Percentiles rank a stretch among this genome's conserved stretches.
Evolutionary conservation across 352 stramenopile species (phyloP).

Genomic region (Phytophthora europaea): DNA sequence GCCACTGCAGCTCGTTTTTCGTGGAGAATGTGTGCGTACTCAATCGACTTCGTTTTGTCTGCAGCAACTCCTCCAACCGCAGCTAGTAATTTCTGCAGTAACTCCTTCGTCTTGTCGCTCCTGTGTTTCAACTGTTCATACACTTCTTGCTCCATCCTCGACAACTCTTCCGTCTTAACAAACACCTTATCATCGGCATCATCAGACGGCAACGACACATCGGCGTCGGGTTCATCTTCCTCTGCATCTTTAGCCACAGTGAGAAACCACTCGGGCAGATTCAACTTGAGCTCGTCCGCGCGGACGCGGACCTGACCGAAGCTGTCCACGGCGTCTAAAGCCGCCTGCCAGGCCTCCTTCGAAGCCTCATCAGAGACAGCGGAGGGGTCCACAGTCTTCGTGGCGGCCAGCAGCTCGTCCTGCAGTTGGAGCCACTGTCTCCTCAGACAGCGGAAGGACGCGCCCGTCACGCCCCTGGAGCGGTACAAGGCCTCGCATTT

Average conservation of each 20-base stretch:
- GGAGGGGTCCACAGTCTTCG: constrained; percentile 34
- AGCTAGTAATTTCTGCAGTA: constrained; percentile 52
- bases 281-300: constrained; percentile 54
- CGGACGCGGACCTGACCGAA: constrained; percentile 58
- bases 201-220: constrained; percentile 39
- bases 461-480: constrained; percentile 53
- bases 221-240: constrained; percentile 41
- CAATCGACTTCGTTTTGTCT: constrained; percentile 41
- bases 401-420: constrained; percentile 57
- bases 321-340: constrained; percentile 46
- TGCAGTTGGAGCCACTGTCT: constrained; percentile 76
- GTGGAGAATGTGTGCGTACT: constrained; percentile 68
- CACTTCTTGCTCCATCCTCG: constrained; percentile 52
- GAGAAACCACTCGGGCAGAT: constrained; percentile 80
- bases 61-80: constrained; percentile 24
- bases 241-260: constrained; percentile 63
- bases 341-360: constrained; percentile 44
- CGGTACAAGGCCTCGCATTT: constrained; percentile 82
- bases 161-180: constrained; percentile 49
- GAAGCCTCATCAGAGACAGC: constrained; percentile 22
- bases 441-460: constrained; percentile 65
- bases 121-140: constrained; percentile 51
- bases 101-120: constrained; percentile 37
- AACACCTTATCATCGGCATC: constrained; percentile 33
- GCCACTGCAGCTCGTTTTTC: constrained; percentile 64